A percentile compares a stretch with the other conserved stretches of the same genome.
Conservation (phyloP, 768 basidiomycete species). For the Tulasnella sp. region DNA sequence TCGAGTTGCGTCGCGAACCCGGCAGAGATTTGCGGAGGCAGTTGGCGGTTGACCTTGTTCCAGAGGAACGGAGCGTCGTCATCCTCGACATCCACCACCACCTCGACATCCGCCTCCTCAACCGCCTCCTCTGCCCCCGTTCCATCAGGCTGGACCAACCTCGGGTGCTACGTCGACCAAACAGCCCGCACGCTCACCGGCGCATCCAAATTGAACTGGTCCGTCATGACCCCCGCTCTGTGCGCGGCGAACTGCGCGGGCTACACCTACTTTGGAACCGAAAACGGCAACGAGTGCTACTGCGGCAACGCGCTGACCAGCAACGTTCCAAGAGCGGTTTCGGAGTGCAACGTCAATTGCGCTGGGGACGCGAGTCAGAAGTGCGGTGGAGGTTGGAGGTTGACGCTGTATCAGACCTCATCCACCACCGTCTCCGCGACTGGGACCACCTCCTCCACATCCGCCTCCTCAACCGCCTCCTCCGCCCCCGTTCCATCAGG, state of each 20-base stretch:
- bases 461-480: not conserved
- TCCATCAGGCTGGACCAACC: not conserved
- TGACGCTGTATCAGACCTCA: constrained; percentile 24
- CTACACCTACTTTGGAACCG: constrained; percentile 23
- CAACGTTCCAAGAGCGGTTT: not conserved
- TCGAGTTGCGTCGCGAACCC: constrained; percentile 26
- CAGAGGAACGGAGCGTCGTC: not conserved
- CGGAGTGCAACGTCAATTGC: constrained; percentile 26
- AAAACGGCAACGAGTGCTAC: constrained; percentile 21
- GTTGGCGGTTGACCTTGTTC: not conserved
- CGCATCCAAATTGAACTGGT: not conserved
- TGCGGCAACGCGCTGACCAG: constrained; percentile 20
- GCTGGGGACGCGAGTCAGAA: constrained; percentile 22
- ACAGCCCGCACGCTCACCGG: constrained; percentile 21
- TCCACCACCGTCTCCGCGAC: constrained; percentile 3
- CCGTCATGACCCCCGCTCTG: constrained; percentile 12
- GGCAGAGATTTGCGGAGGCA: constrained; percentile 27
- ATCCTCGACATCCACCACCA: not conserved
- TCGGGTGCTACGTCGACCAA: constrained; percentile 21
- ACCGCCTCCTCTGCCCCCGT: not conserved
- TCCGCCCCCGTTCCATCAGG: not conserved
- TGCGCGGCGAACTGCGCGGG: constrained; percentile 14
- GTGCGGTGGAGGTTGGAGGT: constrained; percentile 25
- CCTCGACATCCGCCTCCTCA: not conserved
- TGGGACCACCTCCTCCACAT: not conserved